Base-by-base conservation (phyloP, 768 basidiomycete species). In the Suillus subalutaceus region DNA sequence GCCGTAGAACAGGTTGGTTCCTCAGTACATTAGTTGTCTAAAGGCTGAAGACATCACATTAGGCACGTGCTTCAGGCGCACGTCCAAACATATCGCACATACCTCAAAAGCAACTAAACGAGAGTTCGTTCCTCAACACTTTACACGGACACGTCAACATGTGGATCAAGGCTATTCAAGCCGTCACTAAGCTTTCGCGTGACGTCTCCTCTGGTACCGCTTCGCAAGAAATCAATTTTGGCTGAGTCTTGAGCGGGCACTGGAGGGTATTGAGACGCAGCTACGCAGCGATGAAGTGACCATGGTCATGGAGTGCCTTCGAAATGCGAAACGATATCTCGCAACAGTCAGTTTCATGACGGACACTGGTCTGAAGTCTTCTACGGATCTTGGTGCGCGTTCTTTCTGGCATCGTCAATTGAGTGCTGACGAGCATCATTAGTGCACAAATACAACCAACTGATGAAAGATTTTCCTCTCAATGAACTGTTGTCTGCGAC, bases 401-500 rank as follows among this genome's bases (percentile, higher is more conserved):
- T 40, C 32, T 62, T 30, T 60, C 38, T 0, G 10, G 59, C 10
- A 20, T 38, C 6, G 40, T 52, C 38, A 26, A 23, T n/a, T 44
- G 32, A 26, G 35, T 63, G 50, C 63, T 62, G 7, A 57, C 6
- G 7, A 1, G 20, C 10, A 23, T 32, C 13, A 57, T 7, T 70
- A 94, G 97, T 98, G 13, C 95, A 96, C 83, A 98, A 97, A 77
- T 97, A 98, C 82, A 99, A 99, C 73, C 90, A 93, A 68, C 84
- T 99, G 65, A 99, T 99, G 97, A 97, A 97, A 79, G 97, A 99
- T 74, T 99, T 99, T 72, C 97, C 97, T 0, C 83, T 99, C 37
- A 97, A 99, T 75, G 97, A 98, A 74, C 88, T 99, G 23, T 85
- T 99, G 35, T 94, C 96, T 10, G 95, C 97, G 1, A 97, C 97